These are phyloP conservation scores for Aspergillus sclerotialis DNA, from an alignment of 2,329 filamentous ascomycete genomes.

Conservation along the genomic window DNA sequence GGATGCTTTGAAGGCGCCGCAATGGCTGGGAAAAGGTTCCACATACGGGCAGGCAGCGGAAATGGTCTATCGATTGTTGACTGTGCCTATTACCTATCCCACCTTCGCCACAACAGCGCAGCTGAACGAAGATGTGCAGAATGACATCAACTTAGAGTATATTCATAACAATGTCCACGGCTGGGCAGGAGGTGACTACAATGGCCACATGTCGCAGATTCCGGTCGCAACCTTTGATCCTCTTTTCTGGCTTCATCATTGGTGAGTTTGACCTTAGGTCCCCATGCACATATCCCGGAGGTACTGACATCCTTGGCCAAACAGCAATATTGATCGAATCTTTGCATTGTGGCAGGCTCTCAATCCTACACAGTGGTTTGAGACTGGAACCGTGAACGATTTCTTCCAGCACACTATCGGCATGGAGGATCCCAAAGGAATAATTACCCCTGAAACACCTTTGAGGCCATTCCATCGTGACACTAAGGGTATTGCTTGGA, in stretches of 20 bases:
- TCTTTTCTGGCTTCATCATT: slow-evolving; percentile 68
- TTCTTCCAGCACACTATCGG: slow-evolving; percentile 35
- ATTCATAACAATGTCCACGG: slow-evolving; percentile 35
- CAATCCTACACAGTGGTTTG: slow-evolving; percentile 56
- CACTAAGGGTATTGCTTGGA: slow-evolving; percentile 55
- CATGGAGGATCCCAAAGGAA: neutral
- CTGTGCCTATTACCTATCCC: slow-evolving; percentile 9
- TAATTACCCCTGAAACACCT: slow-evolving; percentile 7
- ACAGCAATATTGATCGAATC: slow-evolving; percentile 12
- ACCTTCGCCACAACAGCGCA: slow-evolving; percentile 17
- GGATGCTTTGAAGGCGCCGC: slow-evolving; percentile 8
- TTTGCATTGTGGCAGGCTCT: slow-evolving; percentile 54
- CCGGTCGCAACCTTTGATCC: slow-evolving; percentile 76
- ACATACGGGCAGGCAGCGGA: slow-evolving; percentile 11
- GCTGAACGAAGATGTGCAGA: slow-evolving; percentile 7
- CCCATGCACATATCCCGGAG: too few relatives aligned
- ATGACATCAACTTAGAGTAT: slow-evolving; percentile 11
- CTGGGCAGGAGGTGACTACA: slow-evolving; percentile 46
- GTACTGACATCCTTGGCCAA: too few relatives aligned
- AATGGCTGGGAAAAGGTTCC: slow-evolving; percentile 6
- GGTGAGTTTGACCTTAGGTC: slow-evolving; percentile 19
- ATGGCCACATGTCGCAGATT: slow-evolving; percentile 62
- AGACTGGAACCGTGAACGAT: slow-evolving; percentile 54
- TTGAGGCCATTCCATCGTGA: slow-evolving; percentile 54
- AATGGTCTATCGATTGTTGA: slow-evolving; percentile 13